Conservation (phyloP, 495 filamentous ascomycete species). For the Baudoinia panamericana region DNA sequence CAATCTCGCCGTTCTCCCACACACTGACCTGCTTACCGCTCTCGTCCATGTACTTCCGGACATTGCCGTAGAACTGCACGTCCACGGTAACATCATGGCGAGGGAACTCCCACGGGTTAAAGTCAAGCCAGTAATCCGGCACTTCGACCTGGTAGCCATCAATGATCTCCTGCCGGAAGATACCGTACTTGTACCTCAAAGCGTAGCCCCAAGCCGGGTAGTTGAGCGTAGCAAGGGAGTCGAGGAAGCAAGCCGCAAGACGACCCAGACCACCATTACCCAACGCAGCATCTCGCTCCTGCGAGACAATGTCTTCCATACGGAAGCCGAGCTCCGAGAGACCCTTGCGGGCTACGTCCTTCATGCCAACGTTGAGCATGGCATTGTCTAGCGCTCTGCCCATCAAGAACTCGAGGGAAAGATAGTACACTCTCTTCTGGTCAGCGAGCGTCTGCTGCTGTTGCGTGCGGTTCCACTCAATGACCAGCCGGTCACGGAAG, state of each 20-base stretch:
- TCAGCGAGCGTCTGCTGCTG: slow-evolving; percentile 85
- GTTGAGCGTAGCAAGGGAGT: slow-evolving; percentile 87
- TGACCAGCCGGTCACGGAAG: slow-evolving; percentile 81
- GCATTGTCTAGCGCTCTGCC: slow-evolving; percentile 93
- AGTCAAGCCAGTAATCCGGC: slow-evolving; percentile 97
- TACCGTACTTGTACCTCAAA: slow-evolving; percentile 87
- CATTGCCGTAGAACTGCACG: slow-evolving; percentile 87
- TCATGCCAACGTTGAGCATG: slow-evolving; percentile 87
- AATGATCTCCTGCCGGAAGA: slow-evolving; percentile 98
- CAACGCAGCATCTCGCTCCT: slow-evolving; percentile 92
- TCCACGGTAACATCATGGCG: slow-evolving; percentile 89
- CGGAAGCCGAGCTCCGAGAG: slow-evolving; percentile 83
- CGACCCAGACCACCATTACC: slow-evolving; percentile 93
- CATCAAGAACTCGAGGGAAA: slow-evolving; percentile 96
- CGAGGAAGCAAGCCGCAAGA: slow-evolving; percentile 89
- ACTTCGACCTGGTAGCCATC: slow-evolving; percentile 96
- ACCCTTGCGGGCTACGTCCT: slow-evolving; percentile 73
- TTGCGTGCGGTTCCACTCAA: slow-evolving; percentile 95
- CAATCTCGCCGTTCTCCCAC: slow-evolving; percentile 90
- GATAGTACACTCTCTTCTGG: slow-evolving; percentile 88
- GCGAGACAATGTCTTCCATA: slow-evolving; percentile 86
- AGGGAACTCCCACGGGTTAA: slow-evolving; percentile 98
- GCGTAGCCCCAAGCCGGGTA: slow-evolving; percentile 97
- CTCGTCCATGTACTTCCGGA: slow-evolving; percentile 58
- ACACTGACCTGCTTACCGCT: slow-evolving; percentile 55